phyloP scores from a whole-genome alignment of 2,329 filamentous ascomycete genomes.

The Zymoseptoria passerinii region DNA sequence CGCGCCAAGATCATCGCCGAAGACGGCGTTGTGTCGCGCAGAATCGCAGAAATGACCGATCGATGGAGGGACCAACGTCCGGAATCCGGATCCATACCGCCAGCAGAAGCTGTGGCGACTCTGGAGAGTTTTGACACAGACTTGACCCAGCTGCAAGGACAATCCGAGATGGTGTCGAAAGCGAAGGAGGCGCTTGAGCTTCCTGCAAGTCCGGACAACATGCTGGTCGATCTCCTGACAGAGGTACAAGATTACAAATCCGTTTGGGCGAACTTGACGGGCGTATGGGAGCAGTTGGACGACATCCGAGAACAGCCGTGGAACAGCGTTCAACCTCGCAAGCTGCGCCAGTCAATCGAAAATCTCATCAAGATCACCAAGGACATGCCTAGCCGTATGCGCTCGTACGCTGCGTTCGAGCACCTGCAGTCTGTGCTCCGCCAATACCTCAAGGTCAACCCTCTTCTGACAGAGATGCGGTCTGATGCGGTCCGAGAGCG shows the following conservation, averaged over 20 bases:
- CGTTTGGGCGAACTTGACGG: conserved; percentile 90
- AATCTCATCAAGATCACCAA: conserved; percentile 95
- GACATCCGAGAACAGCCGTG: conserved; percentile 87
- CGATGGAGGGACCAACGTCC: conserved; percentile 97
- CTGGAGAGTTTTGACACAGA: conserved; percentile 74
- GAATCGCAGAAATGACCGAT: conserved; percentile 72
- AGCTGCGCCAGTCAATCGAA: conserved; percentile 82
- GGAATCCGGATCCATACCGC: conserved; percentile 86
- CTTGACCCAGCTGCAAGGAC: conserved; percentile 75
- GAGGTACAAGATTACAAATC: conserved; percentile 99
- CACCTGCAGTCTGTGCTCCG: conserved; percentile 89
- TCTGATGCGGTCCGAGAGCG: conserved; percentile 93
- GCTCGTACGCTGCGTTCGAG: conserved; percentile 99
- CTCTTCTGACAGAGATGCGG: conserved; percentile 79
- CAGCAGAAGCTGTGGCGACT: conserved; percentile 76
- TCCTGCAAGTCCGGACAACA: conserved; percentile 67
- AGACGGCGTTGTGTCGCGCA: conserved; percentile 81
- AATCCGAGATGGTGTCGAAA: conserved; percentile 88
- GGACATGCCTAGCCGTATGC: conserved; percentile 98
- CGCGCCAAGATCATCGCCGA: conserved; percentile 92
- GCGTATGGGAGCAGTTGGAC: conserved; percentile 93
- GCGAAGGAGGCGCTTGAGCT: conserved; percentile 95
- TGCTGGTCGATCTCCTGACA: conserved; percentile 78
- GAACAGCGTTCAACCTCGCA: conserved; percentile 91
- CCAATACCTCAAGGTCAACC: conserved; percentile 83